A percentile compares a stretch with the other conserved stretches of the same genome.
These are phyloP conservation scores for Phytophthora agathidicida DNA, from an alignment of 352 stramenopile species.

Conservation along the genomic window DNA sequence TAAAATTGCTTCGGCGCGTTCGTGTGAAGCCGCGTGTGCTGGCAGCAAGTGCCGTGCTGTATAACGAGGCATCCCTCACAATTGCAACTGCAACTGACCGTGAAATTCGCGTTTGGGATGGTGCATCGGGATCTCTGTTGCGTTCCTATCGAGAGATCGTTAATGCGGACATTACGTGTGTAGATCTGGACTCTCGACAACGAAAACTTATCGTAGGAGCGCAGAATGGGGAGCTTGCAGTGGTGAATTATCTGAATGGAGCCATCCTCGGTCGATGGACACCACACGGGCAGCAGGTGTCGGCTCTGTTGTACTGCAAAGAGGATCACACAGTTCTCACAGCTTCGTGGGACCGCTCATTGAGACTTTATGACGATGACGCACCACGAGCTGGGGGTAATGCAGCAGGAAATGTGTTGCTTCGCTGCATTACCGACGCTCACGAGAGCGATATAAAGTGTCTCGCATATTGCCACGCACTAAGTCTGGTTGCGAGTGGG, in stretches of 20 bases:
- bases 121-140: conserved; percentile 52
- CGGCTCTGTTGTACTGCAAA: conserved; percentile 73
- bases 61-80: conserved; percentile 70
- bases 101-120: conserved; percentile 78
- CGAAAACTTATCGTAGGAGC: conserved; percentile 75
- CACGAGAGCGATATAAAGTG: conserved; percentile 84
- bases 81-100: conserved; percentile 72
- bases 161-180: conserved; percentile 66
- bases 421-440: conserved; percentile 71
- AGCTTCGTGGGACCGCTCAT: conserved; percentile 75
- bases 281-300: conserved; percentile 66
- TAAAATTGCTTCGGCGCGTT: conserved; percentile 76
- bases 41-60: conserved; percentile 67
- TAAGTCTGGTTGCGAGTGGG: conserved; percentile 70
- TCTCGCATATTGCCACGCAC: conserved; percentile 73
- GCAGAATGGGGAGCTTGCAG: conserved; percentile 67
- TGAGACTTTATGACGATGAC: conserved; percentile 79
- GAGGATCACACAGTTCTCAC: conserved; percentile 79
- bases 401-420: conserved; percentile 50
- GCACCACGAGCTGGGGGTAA: conserved; percentile 23
- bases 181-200: conserved; percentile 71
- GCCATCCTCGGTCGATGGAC: conserved; percentile 69
- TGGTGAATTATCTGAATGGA: conserved; percentile 83
- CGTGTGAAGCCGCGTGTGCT: conserved; percentile 64
- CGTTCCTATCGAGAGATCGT: conserved; percentile 65